A percentile compares a stretch with the other conserved stretches of the same genome.
Conservation (phyloP, 2,329 filamentous ascomycete genomes). For the Sclerotinia sclerotiorum region DNA sequence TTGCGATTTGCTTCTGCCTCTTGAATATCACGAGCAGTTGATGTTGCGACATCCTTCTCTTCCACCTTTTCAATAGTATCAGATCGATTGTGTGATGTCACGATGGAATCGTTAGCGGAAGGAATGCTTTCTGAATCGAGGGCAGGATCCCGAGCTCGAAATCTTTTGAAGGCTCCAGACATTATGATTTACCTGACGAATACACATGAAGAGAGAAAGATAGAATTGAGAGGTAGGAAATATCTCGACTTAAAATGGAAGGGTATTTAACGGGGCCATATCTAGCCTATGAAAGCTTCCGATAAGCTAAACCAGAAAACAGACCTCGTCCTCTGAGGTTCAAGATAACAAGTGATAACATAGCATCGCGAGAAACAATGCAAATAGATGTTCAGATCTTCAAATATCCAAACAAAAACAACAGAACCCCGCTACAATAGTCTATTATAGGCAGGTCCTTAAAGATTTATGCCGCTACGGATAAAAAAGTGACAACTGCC, state of each 20-base stretch:
- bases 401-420: not conserved
- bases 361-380: no score
- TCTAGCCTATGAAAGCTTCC: not conserved
- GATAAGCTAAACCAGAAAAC: not conserved
- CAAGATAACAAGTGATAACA: not conserved
- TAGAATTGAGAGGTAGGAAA: not conserved
- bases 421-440: not conserved
- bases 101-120: not conserved
- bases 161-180: slow-evolving; percentile 5
- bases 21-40: slow-evolving; percentile 21
- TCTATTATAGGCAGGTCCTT: slow-evolving; percentile 6
- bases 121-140: not conserved
- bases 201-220: not conserved
- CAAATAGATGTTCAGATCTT: not conserved
- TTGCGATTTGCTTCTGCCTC: slow-evolving; percentile 28
- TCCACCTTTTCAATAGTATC: not conserved
- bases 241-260: not conserved
- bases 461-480: not conserved
- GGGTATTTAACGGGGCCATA: not conserved
- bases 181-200: not conserved
- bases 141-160: not conserved
- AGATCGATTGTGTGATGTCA: not conserved
- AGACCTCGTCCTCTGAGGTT: not conserved
- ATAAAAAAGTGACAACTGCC: not conserved
- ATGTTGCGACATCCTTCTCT: slow-evolving; percentile 21